Evolutionary conservation across 1,139 yeast genomes (phyloP), one percentile per base, ranked within the genome.

Genomic region (Debaryomyces sp.): DNA sequence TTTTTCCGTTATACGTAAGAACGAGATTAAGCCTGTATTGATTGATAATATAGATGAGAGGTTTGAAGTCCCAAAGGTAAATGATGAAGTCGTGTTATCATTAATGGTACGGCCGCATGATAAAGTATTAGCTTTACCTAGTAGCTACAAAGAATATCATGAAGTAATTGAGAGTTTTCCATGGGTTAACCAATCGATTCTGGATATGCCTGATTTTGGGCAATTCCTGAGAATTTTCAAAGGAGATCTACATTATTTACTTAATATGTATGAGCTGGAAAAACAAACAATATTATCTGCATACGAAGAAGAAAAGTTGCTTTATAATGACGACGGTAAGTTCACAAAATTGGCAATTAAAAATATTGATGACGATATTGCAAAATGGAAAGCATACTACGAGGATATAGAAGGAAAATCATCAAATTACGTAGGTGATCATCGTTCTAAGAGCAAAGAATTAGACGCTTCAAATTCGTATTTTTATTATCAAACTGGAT

Each of bases 71-170:
- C 96, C 96, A 0, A 75, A 73, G 43, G 71, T 80, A 4, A 85
- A 85, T 6, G 79, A 81, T 36, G 87, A 84, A 29, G 81, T 77
- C 1, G 80, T 80, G 0, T 66, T 94, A 57, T 80, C 85, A 17
- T 73, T 94, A 51, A 89, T 94, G 92, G 75, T 81, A 36, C 77
- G 95, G 50, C 87, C 87, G 0, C 75, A 76, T 43, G 81, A 81
- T 21, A 78, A 81, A 29, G 67, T 85, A 13, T 66, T 87, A 41
- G 82, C 96, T 0, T 73, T 88, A 32, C 96, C 96, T 0, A 70
- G 76, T 48, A 56, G 69, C 27, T 52, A 77, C 55, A 59, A 60
- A 30, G 59, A 59, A 43, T 70, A 70, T 39, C 65, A 60, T 43
- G 61, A 62, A 15, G 51, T 58, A 7, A 53, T 61, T 15, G 68